Base-by-base conservation (phyloP, 768 basidiomycete species). In the Termitomyces eurrhizus region DNA sequence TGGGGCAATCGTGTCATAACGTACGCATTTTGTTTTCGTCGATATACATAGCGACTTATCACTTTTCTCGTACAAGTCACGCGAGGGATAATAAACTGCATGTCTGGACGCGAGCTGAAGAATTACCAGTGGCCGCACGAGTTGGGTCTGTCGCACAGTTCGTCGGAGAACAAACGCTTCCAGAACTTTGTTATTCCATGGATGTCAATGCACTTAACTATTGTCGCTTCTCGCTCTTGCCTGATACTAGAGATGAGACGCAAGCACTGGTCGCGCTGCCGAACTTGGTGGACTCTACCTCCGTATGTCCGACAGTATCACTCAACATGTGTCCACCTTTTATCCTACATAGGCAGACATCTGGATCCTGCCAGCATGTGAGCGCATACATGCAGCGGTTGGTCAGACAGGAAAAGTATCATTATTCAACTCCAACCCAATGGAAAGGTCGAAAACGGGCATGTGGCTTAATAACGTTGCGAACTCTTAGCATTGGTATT, bases 181-280 rank as follows among this genome's bases (percentile, higher is more conserved):
- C 90, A 4, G 61, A 69, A 7, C 70, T 91, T 4, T 69, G 74
- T 12, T 89, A 87, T 66, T 89, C 90, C 0, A 74, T 98, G 71
- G 91, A 94, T 67, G 87, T 95, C 61, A 99, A 99, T 69, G 88
- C 96, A 2, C 79, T 98, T 58, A 97, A 96, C 68, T 98, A 90
- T 71, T 98, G 96, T 73, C 85, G 89, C 2, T 95, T 97, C 73
- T 89, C 92, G 7, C 76, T 98, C 3, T 69, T 90, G 36, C 66
- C 42, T 36, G 56, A 62, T 65, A 65, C 52, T 32, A 65, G 54
- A 50, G 60, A 59, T 8, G 61, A 59, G 44, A 50, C 66, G 65
- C 62, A 67, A 66, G 87, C 84, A 1, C 73, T 94, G 49, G 70
- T 98, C 32, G 93, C 92, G 0, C 75, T 97, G 14, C 95, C 95